Evolutionary conservation across 495 filamentous ascomycete species (phyloP), one percentile per base, ranked within the genome.

Genomic region (Lasiosphaeris hirsuta): DNA sequence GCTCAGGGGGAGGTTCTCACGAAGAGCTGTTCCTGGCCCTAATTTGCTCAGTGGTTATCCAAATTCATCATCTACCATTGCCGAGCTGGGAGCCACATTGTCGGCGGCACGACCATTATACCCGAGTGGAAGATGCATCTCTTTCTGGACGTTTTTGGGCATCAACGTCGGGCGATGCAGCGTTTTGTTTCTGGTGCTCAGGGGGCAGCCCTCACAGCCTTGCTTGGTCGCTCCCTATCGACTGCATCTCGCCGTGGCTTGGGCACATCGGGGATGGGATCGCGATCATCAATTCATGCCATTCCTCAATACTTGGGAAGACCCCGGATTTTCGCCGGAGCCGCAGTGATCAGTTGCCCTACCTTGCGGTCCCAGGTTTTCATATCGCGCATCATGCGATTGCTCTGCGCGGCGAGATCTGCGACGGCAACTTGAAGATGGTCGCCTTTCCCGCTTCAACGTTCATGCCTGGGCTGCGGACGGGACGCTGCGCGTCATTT

Each of bases 71-170:
- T 5, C 18, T 10, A 19, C 17, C n/a, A 11, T 10, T 15, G 18
- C 43, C 17, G 43, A 43, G 17, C 9, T 23, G 43, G 43, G 43
- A 17, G 13, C 23, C 23, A 5, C 23, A 30, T 5, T 30, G 23
- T 30, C 23, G 23, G 23, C 23, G 23, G 23, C 23, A 30, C 5
- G 23, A 30, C 23, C 2, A 30, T 30, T 30, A 30, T 3, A 9
- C 43, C 48, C 30, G 48, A 39, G 35, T 15, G 49, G 39, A 30
- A 48, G 47, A 57, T 61, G 34, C 15, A 17, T 30, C 40, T 47
- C 53, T n/a, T 11, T 51, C 36, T 8, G 54, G 34, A 45, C 41
- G 38, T 13, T 39, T 46, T 61, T 61, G 54, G 58, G 54, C 58
- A 61, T 44, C 58, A 57, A 57, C 35, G 42, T n/a, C 23, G 30